These are phyloP conservation scores for Xanthoparmelia taractica DNA, from an alignment of 495 filamentous ascomycete species.

Conservation along the genomic window DNA sequence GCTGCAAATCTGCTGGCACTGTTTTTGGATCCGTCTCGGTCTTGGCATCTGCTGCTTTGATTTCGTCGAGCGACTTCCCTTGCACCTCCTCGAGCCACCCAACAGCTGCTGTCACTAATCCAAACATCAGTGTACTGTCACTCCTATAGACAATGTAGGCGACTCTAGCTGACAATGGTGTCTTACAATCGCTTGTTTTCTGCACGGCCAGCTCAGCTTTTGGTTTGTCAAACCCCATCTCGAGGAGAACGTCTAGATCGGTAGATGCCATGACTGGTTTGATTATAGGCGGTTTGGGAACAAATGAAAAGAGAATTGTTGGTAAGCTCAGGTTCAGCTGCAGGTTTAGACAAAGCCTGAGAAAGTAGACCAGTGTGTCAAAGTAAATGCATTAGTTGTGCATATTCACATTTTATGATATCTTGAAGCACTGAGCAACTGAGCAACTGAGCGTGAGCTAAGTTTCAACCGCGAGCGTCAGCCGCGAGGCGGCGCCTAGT, in stretches of 20 bases:
- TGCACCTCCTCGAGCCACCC: slow-evolving; percentile 91
- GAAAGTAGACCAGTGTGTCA: not conserved
- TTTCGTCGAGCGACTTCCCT: slow-evolving; percentile 72
- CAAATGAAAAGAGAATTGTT: too few species aligned
- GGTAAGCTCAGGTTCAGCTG: not conserved
- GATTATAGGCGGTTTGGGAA: slow-evolving; percentile 23
- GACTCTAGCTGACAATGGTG: not conserved
- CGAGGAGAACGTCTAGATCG: slow-evolving; percentile 73
- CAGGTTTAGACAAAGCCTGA: not conserved
- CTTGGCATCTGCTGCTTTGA: slow-evolving; percentile 49
- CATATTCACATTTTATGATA: not conserved
- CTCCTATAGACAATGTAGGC: not conserved
- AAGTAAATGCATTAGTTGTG: not conserved
- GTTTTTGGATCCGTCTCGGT: slow-evolving; percentile 46
- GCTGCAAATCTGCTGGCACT: slow-evolving; percentile 47
- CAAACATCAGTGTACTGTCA: slow-evolving; percentile 17
- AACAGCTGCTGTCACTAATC: slow-evolving; percentile 73
- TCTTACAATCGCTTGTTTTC: slow-evolving; percentile 66
- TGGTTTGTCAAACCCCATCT: slow-evolving; percentile 90
- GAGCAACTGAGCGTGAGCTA: not conserved
- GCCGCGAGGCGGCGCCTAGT: not conserved
- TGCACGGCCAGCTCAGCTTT: slow-evolving; percentile 74
- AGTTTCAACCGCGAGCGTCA: not conserved
- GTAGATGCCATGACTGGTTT: slow-evolving; percentile 48
- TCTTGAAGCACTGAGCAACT: too few species aligned